These are phyloP conservation scores for Chloris gayana DNA, from an alignment of 176 grass and related monocot species.

Conservation along the genomic window DNA sequence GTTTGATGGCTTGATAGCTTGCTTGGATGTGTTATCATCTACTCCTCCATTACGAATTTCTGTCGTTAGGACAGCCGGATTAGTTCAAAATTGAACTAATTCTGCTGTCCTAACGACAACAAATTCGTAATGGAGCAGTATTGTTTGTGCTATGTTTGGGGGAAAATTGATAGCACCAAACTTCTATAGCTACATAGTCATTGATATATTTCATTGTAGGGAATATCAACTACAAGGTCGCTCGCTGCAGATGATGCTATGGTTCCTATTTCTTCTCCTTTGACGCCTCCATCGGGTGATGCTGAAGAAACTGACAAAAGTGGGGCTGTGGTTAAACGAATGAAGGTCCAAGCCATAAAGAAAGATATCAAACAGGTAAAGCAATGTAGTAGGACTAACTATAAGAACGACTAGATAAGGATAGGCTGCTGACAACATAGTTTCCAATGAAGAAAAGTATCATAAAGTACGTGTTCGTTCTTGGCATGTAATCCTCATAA, in stretches of 20 bases:
- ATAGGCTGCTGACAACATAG: not conserved
- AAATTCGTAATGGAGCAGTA: no score
- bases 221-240: slow-evolving; percentile 71
- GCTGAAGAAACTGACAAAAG: slow-evolving; percentile 50
- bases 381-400: not conserved
- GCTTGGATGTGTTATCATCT: not conserved
- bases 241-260: slow-evolving; percentile 68
- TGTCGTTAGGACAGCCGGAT: no score
- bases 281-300: slow-evolving; percentile 56
- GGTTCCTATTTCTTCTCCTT: slow-evolving; percentile 83
- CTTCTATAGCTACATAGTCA: slow-evolving; percentile 26
- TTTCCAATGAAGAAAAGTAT: not conserved
- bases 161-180: not conserved
- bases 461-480: not conserved
- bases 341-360: slow-evolving; percentile 83
- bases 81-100: no score
- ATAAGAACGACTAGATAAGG: not conserved
- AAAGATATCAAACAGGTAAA: slow-evolving; percentile 80
- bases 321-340: slow-evolving; percentile 41
- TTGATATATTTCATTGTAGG: slow-evolving; percentile 42
- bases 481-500: not conserved
- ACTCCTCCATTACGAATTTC: no score
- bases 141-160: slow-evolving; percentile 9
- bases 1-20: not conserved
- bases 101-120: no score